Evolutionary conservation across 768 basidiomycete genomes (phyloP).

Genomic region (Leccinum broughii): DNA sequence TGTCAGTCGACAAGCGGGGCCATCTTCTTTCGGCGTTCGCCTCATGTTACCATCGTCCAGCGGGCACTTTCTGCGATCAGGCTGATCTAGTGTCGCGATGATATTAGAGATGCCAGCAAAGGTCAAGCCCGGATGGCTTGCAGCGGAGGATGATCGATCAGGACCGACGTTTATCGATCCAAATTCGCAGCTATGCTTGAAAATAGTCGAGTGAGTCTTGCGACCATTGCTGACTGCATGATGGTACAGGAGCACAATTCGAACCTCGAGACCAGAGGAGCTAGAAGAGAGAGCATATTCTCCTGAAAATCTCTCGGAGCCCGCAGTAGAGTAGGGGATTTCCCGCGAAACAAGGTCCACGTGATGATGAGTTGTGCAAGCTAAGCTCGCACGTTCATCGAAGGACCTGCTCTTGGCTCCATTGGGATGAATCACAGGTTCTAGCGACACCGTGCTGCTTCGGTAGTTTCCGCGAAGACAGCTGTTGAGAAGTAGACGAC

Average conservation of each 20-base stretch:
- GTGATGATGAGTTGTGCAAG: not conserved
- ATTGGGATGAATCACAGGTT: constrained; percentile 1
- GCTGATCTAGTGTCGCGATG: constrained; percentile 5
- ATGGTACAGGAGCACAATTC: not conserved
- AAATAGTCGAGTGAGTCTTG: constrained; percentile 5
- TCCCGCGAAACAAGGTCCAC: constrained; percentile 20
- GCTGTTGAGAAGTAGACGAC: constrained; percentile 1
- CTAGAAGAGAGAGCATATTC: not conserved
- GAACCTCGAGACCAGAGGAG: not conserved
- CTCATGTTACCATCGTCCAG: constrained; percentile 20
- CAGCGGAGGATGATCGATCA: constrained; percentile 3
- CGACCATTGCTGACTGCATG: not conserved
- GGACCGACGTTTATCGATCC: not conserved
- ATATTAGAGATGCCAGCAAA: constrained; percentile 1
- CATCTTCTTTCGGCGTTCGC: constrained; percentile 6
- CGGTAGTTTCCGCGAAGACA: constrained; percentile 5
- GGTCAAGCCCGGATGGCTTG: not conserved
- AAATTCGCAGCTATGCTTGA: not conserved
- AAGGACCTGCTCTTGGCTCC: not conserved
- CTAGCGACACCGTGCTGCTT: not conserved
- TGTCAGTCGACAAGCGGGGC: not conserved
- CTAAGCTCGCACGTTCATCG: constrained; percentile 6
- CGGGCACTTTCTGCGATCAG: constrained; percentile 1
- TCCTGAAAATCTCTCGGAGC: not conserved
- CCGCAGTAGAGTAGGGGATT: not conserved